Percentiles rank a stretch among this genome's conserved stretches.
Evolutionary conservation across 768 basidiomycete species (phyloP).

Genomic region (Lactifluus subvellereus): DNA sequence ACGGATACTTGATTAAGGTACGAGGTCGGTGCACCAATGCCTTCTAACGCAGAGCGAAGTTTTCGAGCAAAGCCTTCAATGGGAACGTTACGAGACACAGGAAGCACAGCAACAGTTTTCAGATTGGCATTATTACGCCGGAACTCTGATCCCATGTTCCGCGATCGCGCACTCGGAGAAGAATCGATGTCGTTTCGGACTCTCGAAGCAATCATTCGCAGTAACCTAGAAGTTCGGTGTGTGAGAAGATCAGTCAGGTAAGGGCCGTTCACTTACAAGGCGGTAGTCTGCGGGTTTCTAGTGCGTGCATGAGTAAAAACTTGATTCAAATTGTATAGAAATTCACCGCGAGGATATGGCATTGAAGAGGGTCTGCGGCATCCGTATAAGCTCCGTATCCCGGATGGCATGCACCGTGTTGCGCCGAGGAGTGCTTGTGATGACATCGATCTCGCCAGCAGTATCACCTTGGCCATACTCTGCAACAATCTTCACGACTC

Average conservation of each 20-base stretch:
- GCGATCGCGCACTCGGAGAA: constrained; percentile 45
- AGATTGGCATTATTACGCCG: constrained; percentile 80
- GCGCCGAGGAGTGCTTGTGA: constrained; percentile 79
- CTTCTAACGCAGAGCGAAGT: constrained; percentile 81
- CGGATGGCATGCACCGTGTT: constrained; percentile 97
- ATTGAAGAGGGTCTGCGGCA: constrained; percentile 97
- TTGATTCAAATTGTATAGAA: not conserved
- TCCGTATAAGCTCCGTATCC: constrained; percentile 92
- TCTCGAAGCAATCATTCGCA: constrained; percentile 88
- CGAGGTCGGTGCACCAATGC: constrained; percentile 88
- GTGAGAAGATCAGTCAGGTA: not conserved
- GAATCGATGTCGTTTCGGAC: constrained; percentile 79
- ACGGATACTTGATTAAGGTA: constrained; percentile 93
- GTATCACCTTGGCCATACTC: constrained; percentile 98
- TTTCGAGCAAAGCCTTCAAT: constrained; percentile 87
- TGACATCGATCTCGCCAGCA: constrained; percentile 96
- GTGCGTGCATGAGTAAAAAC: constrained; percentile 2
- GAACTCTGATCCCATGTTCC: constrained; percentile 51
- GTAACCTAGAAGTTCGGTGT: constrained; percentile 40
- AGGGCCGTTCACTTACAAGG: constrained; percentile 49
- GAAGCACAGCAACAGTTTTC: constrained; percentile 91
- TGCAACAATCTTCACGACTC: constrained; percentile 73
- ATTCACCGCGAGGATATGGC: constrained; percentile 82
- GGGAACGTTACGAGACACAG: constrained; percentile 81
- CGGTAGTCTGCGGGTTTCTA: constrained; percentile 81